Evolutionary conservation across 176 grass and related monocot species (phyloP).

Genomic region (Areca catechu): DNA sequence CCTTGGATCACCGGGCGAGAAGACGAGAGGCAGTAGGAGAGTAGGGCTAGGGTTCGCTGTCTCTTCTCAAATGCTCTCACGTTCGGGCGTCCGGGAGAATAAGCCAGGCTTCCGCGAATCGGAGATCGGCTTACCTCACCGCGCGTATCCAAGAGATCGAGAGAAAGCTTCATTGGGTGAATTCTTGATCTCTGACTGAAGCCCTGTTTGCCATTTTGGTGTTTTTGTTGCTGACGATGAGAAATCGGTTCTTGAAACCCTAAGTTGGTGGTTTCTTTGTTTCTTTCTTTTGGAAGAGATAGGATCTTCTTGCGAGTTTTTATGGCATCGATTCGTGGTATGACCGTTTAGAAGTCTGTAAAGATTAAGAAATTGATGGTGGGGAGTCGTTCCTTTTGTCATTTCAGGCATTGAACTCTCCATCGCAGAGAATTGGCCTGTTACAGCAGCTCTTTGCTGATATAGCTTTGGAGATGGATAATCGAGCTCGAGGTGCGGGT

Average conservation of each 20-base stretch:
- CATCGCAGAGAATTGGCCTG: slow-evolving; percentile 46
- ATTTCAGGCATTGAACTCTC: slow-evolving; percentile 53
- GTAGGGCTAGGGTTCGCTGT: background rate
- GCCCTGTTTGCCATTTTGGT: background rate
- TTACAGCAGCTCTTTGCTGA: slow-evolving; percentile 81
- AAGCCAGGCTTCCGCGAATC: slow-evolving; percentile 17
- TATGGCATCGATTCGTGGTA: no score
- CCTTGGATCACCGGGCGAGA: no score
- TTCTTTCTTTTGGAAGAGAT: background rate
- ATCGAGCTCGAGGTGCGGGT: slow-evolving; percentile 52
- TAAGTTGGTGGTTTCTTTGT: background rate
- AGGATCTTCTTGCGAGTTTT: background rate
- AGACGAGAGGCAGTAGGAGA: no score
- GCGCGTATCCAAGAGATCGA: slow-evolving; percentile 80
- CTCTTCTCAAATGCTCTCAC: slow-evolving; percentile 8
- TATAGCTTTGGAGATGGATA: slow-evolving; percentile 72
- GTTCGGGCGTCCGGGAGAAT: slow-evolving; percentile 21
- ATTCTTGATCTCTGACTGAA: background rate
- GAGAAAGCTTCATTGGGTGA: slow-evolving; percentile 81
- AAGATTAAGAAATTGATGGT: slow-evolving; percentile 4
- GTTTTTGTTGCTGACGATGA: background rate
- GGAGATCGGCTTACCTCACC: slow-evolving; percentile 59
- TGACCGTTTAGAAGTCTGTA: background rate
- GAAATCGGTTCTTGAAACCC: background rate
- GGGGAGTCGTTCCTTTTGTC: background rate